Conservation (phyloP, 768 basidiomycete species). For the Termitomyces bulborhizus region DNA sequence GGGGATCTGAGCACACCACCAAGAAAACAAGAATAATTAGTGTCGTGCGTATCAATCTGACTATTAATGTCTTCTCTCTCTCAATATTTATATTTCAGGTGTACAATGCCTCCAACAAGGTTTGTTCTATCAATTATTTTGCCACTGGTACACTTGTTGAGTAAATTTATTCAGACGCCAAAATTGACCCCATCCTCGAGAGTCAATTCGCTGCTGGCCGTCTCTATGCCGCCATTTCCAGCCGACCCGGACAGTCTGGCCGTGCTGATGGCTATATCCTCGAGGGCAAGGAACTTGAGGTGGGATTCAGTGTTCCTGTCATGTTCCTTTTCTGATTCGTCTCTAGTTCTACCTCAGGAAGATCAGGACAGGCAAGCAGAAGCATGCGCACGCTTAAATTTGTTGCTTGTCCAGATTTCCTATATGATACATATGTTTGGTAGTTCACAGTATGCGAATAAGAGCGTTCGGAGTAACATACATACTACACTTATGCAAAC, state of each 20-base stretch:
- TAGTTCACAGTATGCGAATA: constrained; percentile 6
- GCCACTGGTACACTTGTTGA: neutral
- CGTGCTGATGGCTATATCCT: constrained; percentile 96
- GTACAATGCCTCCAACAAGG: constrained; percentile 99
- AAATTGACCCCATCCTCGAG: constrained; percentile 88
- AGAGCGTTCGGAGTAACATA: constrained; percentile 6
- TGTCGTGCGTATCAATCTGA: constrained; percentile 60
- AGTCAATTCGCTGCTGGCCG: constrained; percentile 91
- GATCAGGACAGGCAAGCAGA: constrained; percentile 90
- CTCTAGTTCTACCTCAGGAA: constrained; percentile 90
- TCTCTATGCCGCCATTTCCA: constrained; percentile 88
- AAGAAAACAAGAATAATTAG: constrained; percentile 94
- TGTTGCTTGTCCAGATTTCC: neutral
- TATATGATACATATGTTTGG: constrained; percentile 13
- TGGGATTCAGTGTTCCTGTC: constrained; percentile 26
- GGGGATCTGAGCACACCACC: constrained; percentile 93
- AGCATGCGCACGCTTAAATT: constrained; percentile 64
- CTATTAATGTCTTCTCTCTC: constrained; percentile 1
- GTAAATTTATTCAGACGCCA: constrained; percentile 54
- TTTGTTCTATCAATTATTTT: constrained; percentile 21
- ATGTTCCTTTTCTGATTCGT: constrained; percentile 15
- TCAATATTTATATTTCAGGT: constrained; percentile 41
- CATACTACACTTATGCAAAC: constrained; percentile 1
- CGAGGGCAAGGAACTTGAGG: constrained; percentile 98
- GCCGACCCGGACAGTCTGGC: constrained; percentile 95